Percentiles rank a stretch among this genome's conserved stretches.
These are phyloP conservation scores for Knoxdaviesia proteae DNA, from an alignment of 2,329 filamentous ascomycete species.

Conservation along the genomic window DNA sequence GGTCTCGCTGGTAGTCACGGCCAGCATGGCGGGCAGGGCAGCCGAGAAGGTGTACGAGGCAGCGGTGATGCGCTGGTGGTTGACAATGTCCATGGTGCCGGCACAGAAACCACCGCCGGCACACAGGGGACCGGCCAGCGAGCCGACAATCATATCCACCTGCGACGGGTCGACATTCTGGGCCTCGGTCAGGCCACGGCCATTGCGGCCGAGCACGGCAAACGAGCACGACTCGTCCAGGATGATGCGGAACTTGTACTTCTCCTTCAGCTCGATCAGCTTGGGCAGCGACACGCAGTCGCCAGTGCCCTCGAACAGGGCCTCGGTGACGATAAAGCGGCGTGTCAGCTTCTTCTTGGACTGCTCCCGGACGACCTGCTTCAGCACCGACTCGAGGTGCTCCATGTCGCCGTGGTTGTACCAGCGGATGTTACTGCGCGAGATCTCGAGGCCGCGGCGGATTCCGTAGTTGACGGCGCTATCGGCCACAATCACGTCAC, in stretches of 20 bases:
- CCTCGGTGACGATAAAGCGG: constrained; percentile 90
- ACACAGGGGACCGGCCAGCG: constrained; percentile 72
- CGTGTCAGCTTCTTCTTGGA: constrained; percentile 69
- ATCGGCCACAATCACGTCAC: constrained; percentile 92
- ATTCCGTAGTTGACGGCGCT: constrained; percentile 85
- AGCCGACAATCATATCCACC: constrained; percentile 94
- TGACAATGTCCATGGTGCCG: constrained; percentile 73
- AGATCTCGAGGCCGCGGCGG: constrained; percentile 84
- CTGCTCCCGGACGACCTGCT: constrained; percentile 74
- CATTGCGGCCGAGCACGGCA: constrained; percentile 77
- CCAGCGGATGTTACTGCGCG: constrained; percentile 77
- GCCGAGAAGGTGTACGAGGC: constrained; percentile 91
- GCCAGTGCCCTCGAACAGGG: constrained; percentile 75
- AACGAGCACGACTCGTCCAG: constrained; percentile 97
- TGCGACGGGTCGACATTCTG: constrained; percentile 88
- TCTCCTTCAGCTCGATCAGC: constrained; percentile 75
- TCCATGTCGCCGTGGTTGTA: constrained; percentile 94
- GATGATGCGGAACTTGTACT: constrained; percentile 95
- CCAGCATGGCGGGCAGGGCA: constrained; percentile 77
- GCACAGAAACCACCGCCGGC: constrained; percentile 93
- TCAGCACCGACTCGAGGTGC: constrained; percentile 69
- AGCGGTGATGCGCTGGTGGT: constrained; percentile 87
- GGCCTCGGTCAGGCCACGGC: constrained; percentile 80
- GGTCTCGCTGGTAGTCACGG: constrained; percentile 89
- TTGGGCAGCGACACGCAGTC: constrained; percentile 71